A percentile compares a stretch with the other conserved stretches of the same genome.
Conservation (phyloP, 768 basidiomycete genomes). For the Terana coerulea region DNA sequence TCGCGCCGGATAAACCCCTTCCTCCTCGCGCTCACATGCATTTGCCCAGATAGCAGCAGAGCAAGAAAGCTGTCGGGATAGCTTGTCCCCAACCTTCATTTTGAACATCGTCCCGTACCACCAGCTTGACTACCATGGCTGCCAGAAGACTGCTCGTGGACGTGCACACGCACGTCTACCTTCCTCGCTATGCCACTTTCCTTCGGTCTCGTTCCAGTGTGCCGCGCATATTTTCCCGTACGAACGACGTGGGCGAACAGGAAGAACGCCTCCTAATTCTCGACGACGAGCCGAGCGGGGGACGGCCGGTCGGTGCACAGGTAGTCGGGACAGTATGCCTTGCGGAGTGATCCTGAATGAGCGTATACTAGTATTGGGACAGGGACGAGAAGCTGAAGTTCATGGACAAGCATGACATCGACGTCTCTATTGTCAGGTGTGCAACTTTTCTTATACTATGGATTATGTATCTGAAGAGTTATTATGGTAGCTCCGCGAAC, state of each 20-base stretch:
- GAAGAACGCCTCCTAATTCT: conserved; percentile 77
- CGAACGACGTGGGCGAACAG: conserved; percentile 38
- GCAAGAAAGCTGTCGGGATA: no score
- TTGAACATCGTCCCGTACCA: no score
- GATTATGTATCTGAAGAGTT: not conserved
- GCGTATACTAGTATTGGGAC: conserved; percentile 62
- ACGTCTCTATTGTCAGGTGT: conserved; percentile 75
- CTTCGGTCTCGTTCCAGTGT: conserved; percentile 60
- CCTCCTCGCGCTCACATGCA: no score
- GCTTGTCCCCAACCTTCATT: no score
- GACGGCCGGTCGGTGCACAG: conserved; percentile 78
- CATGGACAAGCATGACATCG: conserved; percentile 81
- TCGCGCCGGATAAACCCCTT: no score
- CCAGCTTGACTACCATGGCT: conserved; percentile 7
- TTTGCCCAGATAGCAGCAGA: no score
- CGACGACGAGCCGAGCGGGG: conserved; percentile 74
- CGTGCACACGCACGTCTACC: conserved; percentile 84
- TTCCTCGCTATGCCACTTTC: conserved; percentile 72
- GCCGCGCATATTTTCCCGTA: conserved; percentile 60
- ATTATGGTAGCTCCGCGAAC: conserved; percentile 68
- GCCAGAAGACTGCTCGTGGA: conserved; percentile 55
- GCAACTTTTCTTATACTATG: not conserved
- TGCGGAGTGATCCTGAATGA: not conserved
- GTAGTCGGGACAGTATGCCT: conserved; percentile 22
- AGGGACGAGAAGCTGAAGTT: conserved; percentile 73